Conservation (phyloP, 2,329 filamentous ascomycete genomes). For the Endothia cerciana region DNA sequence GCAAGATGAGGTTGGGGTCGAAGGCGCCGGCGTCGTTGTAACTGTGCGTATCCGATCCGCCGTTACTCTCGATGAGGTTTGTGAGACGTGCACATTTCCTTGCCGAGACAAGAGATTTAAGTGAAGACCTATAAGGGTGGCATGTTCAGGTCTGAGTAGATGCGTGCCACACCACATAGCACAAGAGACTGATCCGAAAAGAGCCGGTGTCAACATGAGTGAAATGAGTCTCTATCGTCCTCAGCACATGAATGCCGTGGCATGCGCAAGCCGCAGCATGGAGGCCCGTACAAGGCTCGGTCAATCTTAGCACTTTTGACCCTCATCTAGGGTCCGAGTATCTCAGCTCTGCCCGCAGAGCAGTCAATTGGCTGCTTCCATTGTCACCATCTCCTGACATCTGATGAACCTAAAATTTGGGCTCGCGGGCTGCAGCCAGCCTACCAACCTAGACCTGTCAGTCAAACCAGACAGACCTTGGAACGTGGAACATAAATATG, state of each 20-base stretch:
- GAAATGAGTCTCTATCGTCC: constrained; percentile 14
- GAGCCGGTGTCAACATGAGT: constrained; percentile 17
- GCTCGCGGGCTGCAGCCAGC: not conserved
- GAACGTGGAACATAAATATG: not conserved
- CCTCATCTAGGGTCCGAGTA: not conserved
- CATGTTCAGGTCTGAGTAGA: constrained; percentile 22
- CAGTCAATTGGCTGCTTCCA: too few species aligned
- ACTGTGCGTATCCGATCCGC: constrained; percentile 27
- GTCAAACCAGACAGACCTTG: not conserved
- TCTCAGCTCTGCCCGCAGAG: not conserved
- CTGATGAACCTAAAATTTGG: not conserved
- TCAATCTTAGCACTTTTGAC: not conserved
- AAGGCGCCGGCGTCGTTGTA: constrained; percentile 9
- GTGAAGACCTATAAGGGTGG: constrained; percentile 15
- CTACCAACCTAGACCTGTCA: not conserved
- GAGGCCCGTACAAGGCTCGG: not conserved
- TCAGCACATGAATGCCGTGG: not conserved
- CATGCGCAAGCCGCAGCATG: not conserved
- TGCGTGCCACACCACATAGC: constrained; percentile 18
- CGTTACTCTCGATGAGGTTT: constrained; percentile 26
- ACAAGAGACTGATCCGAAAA: constrained; percentile 23
- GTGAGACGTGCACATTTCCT: constrained; percentile 24
- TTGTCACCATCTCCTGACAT: not conserved
- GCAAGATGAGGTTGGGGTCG: not conserved
- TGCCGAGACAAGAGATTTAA: constrained; percentile 22